These are phyloP conservation scores for Volvox carteri DNA, from an alignment of 163 green algal species.

Conservation along the genomic window DNA sequence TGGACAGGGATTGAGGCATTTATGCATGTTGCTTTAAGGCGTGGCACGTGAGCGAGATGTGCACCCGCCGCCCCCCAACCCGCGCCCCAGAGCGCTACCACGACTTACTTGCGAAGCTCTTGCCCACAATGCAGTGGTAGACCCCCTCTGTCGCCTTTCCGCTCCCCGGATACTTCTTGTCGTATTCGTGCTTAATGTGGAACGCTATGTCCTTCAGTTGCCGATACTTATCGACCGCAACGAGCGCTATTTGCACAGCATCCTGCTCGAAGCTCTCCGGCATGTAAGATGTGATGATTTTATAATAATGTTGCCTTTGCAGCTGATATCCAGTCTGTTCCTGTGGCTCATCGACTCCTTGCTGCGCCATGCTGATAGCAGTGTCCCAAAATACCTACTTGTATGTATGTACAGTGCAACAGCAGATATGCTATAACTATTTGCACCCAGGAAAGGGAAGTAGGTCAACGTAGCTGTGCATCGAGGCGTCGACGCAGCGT, in stretches of 20 bases:
- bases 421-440: background rate
- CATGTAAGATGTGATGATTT: conserved; percentile 71
- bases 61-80: background rate
- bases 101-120: conserved; percentile 81
- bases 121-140: conserved; percentile 85
- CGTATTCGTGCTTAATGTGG: conserved; percentile 83
- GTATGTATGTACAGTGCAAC: too few relatives aligned
- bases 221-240: conserved; percentile 73
- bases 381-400: background rate
- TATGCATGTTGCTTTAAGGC: background rate
- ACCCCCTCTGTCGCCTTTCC: conserved; percentile 86
- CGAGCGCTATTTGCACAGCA: conserved; percentile 69
- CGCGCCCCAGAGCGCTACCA: too few relatives aligned
- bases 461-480: conserved; percentile 3
- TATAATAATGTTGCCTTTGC: conserved; percentile 62
- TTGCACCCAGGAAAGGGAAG: background rate
- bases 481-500: conserved; percentile 27
- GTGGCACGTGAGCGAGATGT: too few relatives aligned
- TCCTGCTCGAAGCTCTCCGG: conserved; percentile 69
- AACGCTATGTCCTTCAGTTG: conserved; percentile 83
- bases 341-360: conserved; percentile 15
- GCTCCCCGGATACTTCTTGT: conserved; percentile 81
- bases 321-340: conserved; percentile 59
- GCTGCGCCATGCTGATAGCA: conserved; percentile 18
- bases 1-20: background rate